Conservation (phyloP, 2,329 filamentous ascomycete genomes). For the Blastomyces parvus region DNA sequence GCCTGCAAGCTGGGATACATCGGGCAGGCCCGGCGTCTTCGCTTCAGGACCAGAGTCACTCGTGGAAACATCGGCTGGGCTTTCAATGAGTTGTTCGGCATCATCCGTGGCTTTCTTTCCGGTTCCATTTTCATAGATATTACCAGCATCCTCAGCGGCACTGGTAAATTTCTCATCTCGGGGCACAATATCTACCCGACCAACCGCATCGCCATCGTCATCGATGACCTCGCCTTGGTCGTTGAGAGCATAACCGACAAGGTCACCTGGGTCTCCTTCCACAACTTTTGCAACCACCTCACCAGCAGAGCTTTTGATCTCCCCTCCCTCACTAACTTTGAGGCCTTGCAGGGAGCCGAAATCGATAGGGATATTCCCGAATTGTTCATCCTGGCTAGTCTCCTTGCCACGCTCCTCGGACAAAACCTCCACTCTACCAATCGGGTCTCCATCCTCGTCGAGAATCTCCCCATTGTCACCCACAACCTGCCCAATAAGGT, state of each 20-base stretch:
- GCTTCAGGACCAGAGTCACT: conserved; percentile 20
- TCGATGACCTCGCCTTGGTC: conserved; percentile 30
- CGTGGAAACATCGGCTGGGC: conserved; percentile 17
- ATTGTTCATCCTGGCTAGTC: conserved; percentile 27
- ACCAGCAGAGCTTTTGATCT: conserved; percentile 40
- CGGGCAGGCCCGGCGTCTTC: conserved; percentile 27
- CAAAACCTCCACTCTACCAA: conserved; percentile 30
- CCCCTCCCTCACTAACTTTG: conserved; percentile 45
- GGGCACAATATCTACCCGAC: conserved; percentile 23
- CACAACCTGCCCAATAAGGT: conserved; percentile 34
- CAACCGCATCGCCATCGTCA: conserved; percentile 25
- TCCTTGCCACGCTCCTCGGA: conserved; percentile 18
- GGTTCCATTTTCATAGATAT: conserved; percentile 18
- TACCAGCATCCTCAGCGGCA: background rate
- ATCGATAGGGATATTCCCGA: conserved; percentile 19
- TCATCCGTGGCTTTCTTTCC: conserved; percentile 2
- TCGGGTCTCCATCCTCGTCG: conserved; percentile 24
- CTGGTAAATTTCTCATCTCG: background rate
- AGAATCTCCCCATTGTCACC: conserved; percentile 28
- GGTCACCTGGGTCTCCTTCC: conserved; percentile 34
- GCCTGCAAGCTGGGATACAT: conserved; percentile 23
- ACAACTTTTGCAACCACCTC: conserved; percentile 31
- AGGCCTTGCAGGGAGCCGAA: conserved; percentile 30
- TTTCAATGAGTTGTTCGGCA: conserved; percentile 15
- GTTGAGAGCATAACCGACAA: conserved; percentile 33